A percentile compares a stretch with the other conserved stretches of the same genome.
Evolutionary conservation across 2,329 filamentous ascomycete genomes (phyloP).

Genomic region (Daldinia eschscholtzii): DNA sequence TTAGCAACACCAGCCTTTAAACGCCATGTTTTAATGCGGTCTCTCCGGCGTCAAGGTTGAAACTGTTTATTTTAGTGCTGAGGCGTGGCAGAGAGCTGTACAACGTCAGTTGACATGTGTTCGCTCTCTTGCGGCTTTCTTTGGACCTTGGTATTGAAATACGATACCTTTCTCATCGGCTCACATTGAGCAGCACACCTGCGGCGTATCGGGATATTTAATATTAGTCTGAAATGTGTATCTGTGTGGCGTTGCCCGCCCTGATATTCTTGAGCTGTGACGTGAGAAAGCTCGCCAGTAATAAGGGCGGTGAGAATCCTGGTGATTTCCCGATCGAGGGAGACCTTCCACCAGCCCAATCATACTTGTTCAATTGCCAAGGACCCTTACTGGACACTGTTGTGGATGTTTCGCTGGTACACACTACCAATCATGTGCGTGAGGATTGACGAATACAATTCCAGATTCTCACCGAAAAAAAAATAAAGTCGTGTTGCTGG

Average conservation of each 20-base stretch:
- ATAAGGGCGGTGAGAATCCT: slow-evolving; percentile 36
- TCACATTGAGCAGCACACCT: slow-evolving; percentile 3
- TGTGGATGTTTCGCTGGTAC: slow-evolving; percentile 28
- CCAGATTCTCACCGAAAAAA: slow-evolving; percentile 46
- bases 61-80: slow-evolving; percentile 26
- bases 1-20: slow-evolving; percentile 9
- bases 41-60: slow-evolving; percentile 22
- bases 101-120: slow-evolving; percentile 38
- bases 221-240: slow-evolving; percentile 18
- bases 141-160: slow-evolving; percentile 5
- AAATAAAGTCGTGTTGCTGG: slow-evolving; percentile 29
- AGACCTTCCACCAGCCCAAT: slow-evolving; percentile 29
- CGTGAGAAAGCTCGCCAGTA: slow-evolving; percentile 32
- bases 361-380: slow-evolving; percentile 29
- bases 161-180: slow-evolving; percentile 6
- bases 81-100: slow-evolving; percentile 29
- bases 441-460: slow-evolving; percentile 31
- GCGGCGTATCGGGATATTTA: slow-evolving; percentile 24
- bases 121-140: slow-evolving; percentile 16
- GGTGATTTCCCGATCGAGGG: slow-evolving; percentile 20
- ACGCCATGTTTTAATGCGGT: slow-evolving; percentile 16
- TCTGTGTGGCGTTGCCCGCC: slow-evolving; percentile 36
- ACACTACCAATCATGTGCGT: slow-evolving; percentile 22
- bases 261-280: slow-evolving; percentile 32
- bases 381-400: slow-evolving; percentile 31